These are phyloP conservation scores for Byssothecium circinans DNA, from an alignment of 2,329 filamentous ascomycete genomes.

Conservation along the genomic window DNA sequence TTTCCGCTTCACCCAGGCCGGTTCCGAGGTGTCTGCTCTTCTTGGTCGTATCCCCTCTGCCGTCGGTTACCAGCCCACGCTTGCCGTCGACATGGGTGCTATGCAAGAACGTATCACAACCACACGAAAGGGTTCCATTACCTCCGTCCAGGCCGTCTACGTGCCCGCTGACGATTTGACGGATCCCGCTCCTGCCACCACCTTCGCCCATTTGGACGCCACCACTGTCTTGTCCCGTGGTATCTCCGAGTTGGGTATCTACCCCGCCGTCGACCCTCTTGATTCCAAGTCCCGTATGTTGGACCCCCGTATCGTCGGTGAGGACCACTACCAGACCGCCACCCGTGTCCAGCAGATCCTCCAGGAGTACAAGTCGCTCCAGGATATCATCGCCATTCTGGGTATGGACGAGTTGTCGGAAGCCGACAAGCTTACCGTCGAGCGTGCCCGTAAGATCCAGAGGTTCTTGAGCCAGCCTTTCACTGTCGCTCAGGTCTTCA, in stretches of 20 bases:
- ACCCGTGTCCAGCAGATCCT: conserved; percentile 98
- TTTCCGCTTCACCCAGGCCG: conserved; percentile 99
- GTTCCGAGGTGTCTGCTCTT: conserved; percentile 99
- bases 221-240: conserved; percentile 99
- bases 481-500: conserved; percentile 85
- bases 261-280: conserved; percentile 98
- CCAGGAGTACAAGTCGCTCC: conserved; percentile 99
- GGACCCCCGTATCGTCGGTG: conserved; percentile 95
- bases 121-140: conserved; percentile 99
- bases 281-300: conserved; percentile 99
- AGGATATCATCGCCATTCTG: conserved; percentile 99
- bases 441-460: conserved; percentile 99
- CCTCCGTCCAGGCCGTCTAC: conserved; percentile 99
- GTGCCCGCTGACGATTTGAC: conserved; percentile 99
- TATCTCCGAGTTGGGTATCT: conserved; percentile 99
- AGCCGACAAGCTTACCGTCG: conserved; percentile 98
- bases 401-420: conserved; percentile 99
- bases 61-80: conserved; percentile 81
- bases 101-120: conserved; percentile 99
- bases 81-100: conserved; percentile 40
- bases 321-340: conserved; percentile 96
- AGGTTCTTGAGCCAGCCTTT: conserved; percentile 99
- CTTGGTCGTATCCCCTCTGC: conserved; percentile 99
- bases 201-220: conserved; percentile 99
- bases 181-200: conserved; percentile 98